Evolutionary conservation across 768 basidiomycete species (phyloP).

Genomic region (Auricularia heimuer): DNA sequence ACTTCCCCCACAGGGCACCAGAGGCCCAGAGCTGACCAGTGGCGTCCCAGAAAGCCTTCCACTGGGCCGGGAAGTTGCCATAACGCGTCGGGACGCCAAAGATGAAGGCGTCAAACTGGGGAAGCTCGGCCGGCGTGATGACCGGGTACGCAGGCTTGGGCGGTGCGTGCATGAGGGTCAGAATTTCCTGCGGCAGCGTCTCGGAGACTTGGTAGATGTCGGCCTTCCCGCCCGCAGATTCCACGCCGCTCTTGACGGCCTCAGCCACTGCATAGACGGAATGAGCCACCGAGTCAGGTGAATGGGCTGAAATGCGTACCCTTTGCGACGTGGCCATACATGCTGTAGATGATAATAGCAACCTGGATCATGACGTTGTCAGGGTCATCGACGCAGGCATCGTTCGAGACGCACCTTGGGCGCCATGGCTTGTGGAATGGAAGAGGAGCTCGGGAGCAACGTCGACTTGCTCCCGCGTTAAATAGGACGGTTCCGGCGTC

Average conservation of each 20-base stretch:
- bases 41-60: conserved; percentile 68
- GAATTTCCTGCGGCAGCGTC: conserved; percentile 48
- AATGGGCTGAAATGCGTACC: conserved; percentile 30
- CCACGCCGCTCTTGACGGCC: conserved; percentile 29
- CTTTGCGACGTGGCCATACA: conserved; percentile 64
- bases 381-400: not conserved
- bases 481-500: not conserved
- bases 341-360: conserved; percentile 42
- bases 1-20: conserved; percentile 63
- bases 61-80: conserved; percentile 72
- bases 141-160: conserved; percentile 65
- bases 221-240: conserved; percentile 32
- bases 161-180: conserved; percentile 60
- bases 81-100: conserved; percentile 75
- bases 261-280: conserved; percentile 44
- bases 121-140: conserved; percentile 44
- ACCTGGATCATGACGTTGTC: conserved; percentile 3
- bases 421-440: not conserved
- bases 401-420: not conserved
- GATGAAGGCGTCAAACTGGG: conserved; percentile 59
- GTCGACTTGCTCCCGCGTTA: not conserved
- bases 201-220: conserved; percentile 31
- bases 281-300: not conserved
- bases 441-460: not conserved
- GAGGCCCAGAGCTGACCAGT: conserved; percentile 57